These are phyloP conservation scores for Begonia fuchsioides DNA, from an alignment of 306 rosid genomes.

Conservation along the genomic window DNA sequence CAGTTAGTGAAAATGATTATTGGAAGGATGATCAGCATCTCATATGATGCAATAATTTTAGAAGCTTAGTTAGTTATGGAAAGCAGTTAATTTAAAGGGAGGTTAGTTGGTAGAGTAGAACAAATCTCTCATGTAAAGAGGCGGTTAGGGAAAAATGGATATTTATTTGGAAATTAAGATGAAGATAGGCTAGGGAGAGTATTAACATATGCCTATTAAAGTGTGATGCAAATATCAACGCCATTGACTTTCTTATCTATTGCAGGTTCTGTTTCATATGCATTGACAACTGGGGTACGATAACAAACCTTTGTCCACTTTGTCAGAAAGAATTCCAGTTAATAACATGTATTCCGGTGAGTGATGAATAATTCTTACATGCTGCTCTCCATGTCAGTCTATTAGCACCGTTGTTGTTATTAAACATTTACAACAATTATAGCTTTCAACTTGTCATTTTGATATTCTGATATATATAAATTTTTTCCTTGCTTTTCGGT, in stretches of 20 bases:
- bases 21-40: no score
- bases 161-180: no score
- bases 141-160: no score
- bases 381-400: conserved; percentile 8
- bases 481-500: neutral
- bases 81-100: no score
- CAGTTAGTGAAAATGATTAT: no score
- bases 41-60: no score
- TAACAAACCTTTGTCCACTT: conserved; percentile 94
- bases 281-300: conserved; percentile 97
- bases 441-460: no score
- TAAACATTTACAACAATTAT: conserved; percentile 2
- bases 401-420: conserved; percentile 15
- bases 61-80: no score
- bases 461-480: no score
- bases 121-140: no score
- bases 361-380: conserved; percentile 33
- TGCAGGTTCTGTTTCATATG: conserved; percentile 92
- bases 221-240: neutral
- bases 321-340: conserved; percentile 97
- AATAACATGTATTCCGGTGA: conserved; percentile 97
- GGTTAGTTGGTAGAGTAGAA: no score
- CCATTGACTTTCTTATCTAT: conserved; percentile 10
- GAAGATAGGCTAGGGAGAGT: no score
- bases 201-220: neutral